Conservation (phyloP, 345 rosid genomes). For the Cardamine resedifolia region DNA sequence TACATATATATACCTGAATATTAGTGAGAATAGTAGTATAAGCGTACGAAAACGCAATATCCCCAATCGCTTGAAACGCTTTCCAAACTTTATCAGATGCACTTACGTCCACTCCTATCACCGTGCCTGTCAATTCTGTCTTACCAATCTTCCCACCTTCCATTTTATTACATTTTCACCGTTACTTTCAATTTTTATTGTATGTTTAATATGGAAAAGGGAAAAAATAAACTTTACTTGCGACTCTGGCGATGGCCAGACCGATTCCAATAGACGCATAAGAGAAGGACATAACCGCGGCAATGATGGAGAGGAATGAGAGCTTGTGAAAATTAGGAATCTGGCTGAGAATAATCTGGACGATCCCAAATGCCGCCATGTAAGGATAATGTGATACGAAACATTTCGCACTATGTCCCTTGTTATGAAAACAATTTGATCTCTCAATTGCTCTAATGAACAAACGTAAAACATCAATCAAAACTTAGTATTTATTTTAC, state of each 20-base stretch:
- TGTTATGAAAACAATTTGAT: slow-evolving; percentile 68
- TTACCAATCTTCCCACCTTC: slow-evolving; percentile 44
- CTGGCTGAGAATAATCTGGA: slow-evolving; percentile 74
- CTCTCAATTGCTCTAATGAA: slow-evolving; percentile 73
- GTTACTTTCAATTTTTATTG: slow-evolving; percentile 9
- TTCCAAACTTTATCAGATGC: slow-evolving; percentile 74
- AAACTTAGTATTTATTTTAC: neutral
- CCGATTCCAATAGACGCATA: slow-evolving; percentile 79
- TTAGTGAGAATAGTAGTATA: slow-evolving; percentile 72
- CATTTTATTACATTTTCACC: slow-evolving; percentile 7
- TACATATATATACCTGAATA: slow-evolving; percentile 89
- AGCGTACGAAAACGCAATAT: slow-evolving; percentile 88
- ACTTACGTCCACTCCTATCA: slow-evolving; percentile 65
- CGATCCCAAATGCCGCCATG: slow-evolving; percentile 63
- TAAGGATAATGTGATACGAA: slow-evolving; percentile 48
- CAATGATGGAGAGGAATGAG: slow-evolving; percentile 79
- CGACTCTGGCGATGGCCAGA: slow-evolving; percentile 58
- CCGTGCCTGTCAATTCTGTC: slow-evolving; percentile 57
- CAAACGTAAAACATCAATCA: slow-evolving; percentile 5
- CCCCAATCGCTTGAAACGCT: slow-evolving; percentile 72
- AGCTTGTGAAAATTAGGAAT: slow-evolving; percentile 80
- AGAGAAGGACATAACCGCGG: slow-evolving; percentile 87
- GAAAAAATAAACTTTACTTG: slow-evolving; percentile 24
- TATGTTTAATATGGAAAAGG: neutral
- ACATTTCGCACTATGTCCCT: slow-evolving; percentile 60